These are phyloP conservation scores for Colletotrichum cereale DNA, from an alignment of 2,329 filamentous ascomycete genomes.

Conservation along the genomic window DNA sequence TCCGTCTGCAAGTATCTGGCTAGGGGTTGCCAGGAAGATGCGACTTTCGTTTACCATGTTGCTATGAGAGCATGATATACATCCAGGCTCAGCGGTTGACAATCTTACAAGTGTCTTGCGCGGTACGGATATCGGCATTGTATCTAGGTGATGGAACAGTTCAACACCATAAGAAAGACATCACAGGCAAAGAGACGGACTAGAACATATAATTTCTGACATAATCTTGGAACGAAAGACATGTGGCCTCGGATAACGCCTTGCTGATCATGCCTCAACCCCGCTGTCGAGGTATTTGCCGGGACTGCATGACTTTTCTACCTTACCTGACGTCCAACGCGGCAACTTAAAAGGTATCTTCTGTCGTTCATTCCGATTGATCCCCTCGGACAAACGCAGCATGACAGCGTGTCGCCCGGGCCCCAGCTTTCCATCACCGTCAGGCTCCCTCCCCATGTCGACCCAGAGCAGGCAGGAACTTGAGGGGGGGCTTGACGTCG, in stretches of 20 bases:
- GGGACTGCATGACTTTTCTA: background rate
- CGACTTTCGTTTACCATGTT: too few species aligned
- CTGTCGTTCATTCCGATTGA: too few species aligned
- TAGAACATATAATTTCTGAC: too few species aligned
- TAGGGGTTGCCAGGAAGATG: background rate
- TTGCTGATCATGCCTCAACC: too few species aligned
- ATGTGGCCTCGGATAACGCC: background rate
- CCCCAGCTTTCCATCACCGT: background rate
- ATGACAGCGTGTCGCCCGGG: background rate
- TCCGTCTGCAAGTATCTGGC: background rate
- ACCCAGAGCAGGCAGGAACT: background rate
- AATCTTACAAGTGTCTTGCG: background rate
- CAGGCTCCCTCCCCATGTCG: background rate
- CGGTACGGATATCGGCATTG: too few species aligned
- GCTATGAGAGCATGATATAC: background rate
- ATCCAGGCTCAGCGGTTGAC: background rate
- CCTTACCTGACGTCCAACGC: background rate
- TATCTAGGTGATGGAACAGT: background rate
- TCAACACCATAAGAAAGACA: background rate
- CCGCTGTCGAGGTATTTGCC: too few species aligned
- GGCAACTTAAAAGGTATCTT: background rate
- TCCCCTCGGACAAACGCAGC: background rate
- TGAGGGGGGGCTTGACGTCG: background rate
- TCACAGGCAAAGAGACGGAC: background rate
- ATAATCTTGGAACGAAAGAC: background rate